A percentile compares a stretch with the other conserved stretches of the same genome.
Evolutionary conservation across 441 rosid species (phyloP).

Genomic region (Erodium moschatum): DNA sequence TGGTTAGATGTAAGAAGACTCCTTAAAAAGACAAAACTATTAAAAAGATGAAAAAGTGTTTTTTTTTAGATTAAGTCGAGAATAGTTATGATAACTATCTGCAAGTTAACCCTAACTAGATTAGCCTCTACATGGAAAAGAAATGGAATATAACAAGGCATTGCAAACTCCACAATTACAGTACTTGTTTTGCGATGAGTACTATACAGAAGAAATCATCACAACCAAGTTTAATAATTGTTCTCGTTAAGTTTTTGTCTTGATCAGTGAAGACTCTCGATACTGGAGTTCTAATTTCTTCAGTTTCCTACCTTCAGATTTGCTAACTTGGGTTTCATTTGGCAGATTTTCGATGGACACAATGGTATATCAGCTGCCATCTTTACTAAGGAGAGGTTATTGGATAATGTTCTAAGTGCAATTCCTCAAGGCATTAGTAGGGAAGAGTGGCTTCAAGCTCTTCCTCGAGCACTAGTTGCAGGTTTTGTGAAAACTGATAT

Average conservation of each 20-base stretch:
- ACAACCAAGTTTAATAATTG: background rate
- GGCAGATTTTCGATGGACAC: conserved; percentile 78
- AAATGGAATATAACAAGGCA: background rate
- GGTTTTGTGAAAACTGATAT: conserved; percentile 94
- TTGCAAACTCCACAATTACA: too few species aligned
- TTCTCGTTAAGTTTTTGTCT: background rate
- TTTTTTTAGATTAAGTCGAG: too few species aligned
- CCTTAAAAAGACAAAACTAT: too few species aligned
- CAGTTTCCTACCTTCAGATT: background rate
- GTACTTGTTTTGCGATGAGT: too few species aligned
- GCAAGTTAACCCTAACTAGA: too few species aligned
- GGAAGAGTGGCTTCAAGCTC: conserved; percentile 80
- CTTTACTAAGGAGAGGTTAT: conserved; percentile 58
- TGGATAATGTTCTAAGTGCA: conserved; percentile 58
- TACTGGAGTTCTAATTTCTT: background rate
- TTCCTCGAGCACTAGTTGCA: conserved; percentile 78
- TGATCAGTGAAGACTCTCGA: background rate
- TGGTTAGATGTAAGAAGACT: too few species aligned
- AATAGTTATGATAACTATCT: too few species aligned
- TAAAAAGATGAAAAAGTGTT: too few species aligned
- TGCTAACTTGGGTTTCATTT: conserved; percentile 15
- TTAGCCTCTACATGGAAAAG: background rate
- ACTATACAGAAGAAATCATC: background rate
- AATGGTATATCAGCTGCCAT: conserved; percentile 88
- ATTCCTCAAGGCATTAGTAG: conserved; percentile 59